Conservation (phyloP, 495 filamentous ascomycete species). For the Xylaria telfairii region DNA sequence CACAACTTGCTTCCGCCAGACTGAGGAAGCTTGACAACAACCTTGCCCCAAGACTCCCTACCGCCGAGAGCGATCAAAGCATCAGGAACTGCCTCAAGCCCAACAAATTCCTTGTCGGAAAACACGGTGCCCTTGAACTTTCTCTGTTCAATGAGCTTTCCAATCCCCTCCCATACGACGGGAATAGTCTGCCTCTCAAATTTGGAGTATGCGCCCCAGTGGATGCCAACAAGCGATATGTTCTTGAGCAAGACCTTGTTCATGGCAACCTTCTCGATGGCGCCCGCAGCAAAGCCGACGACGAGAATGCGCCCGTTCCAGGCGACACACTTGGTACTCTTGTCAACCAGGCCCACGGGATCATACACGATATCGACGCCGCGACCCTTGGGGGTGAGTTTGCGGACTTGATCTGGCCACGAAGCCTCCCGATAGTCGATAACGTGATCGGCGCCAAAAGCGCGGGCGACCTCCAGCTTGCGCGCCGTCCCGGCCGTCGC, state of each 20-base stretch:
- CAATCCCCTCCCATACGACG: constrained; percentile 81
- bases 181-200: constrained; percentile 74
- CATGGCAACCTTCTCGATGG: constrained; percentile 88
- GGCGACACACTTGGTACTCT: constrained; percentile 82
- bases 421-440: constrained; percentile 72
- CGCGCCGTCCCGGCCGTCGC: constrained; percentile 80
- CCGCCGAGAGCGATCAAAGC: constrained; percentile 79
- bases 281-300: constrained; percentile 87
- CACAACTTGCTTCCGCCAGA: constrained; percentile 61
- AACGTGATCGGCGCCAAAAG: constrained; percentile 84
- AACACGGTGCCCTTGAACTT: constrained; percentile 86
- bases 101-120: constrained; percentile 79
- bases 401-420: constrained; percentile 83
- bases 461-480: constrained; percentile 78
- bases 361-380: constrained; percentile 90
- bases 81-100: constrained; percentile 77
- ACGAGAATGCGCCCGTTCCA: constrained; percentile 91
- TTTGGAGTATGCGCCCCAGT: constrained; percentile 85
- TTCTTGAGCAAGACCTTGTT: constrained; percentile 95
- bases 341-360: constrained; percentile 82
- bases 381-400: constrained; percentile 69
- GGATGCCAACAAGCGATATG: constrained; percentile 84
- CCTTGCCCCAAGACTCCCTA: constrained; percentile 93
- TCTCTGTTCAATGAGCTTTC: constrained; percentile 73
- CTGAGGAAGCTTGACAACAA: constrained; percentile 87